Evolutionary conservation across 208 protist genomes (phyloP).

Genomic region (Acanthamoeba triangularis): DNA sequence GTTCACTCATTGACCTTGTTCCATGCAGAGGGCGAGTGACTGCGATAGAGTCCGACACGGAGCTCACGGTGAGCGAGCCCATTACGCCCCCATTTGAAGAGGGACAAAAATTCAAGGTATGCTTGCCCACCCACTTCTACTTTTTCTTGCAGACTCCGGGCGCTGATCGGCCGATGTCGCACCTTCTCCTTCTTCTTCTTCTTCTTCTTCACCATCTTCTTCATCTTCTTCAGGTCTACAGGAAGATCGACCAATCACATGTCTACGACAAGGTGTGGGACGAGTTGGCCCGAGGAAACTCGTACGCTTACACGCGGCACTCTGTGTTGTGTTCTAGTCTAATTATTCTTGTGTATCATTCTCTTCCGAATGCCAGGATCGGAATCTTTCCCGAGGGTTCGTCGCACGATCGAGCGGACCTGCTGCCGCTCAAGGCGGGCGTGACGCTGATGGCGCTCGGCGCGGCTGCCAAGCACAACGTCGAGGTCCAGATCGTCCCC

Average conservation of each 20-base stretch:
- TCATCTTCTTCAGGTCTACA: neutral
- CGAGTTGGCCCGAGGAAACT: neutral
- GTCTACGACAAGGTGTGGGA: slow-evolving; percentile 63
- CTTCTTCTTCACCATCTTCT: neutral
- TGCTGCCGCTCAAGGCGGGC: slow-evolving; percentile 70
- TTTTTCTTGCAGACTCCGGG: neutral
- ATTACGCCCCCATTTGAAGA: neutral
- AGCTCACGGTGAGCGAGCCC: neutral
- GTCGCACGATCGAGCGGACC: slow-evolving; percentile 50
- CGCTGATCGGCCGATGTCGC: neutral
- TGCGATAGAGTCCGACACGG: neutral
- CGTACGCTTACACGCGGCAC: neutral
- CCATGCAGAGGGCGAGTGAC: neutral
- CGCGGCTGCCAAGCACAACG: slow-evolving; percentile 12
- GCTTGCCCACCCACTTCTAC: neutral
- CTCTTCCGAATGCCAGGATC: neutral
- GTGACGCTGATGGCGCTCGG: slow-evolving; percentile 67
- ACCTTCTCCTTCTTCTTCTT: no score
- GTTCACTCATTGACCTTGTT: neutral
- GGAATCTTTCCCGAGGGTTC: slow-evolving; percentile 69
- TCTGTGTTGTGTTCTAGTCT: no score
- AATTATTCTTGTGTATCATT: no score
- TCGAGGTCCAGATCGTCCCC: slow-evolving; percentile 30
- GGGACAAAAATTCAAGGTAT: slow-evolving; percentile 10
- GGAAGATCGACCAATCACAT: slow-evolving; percentile 41